A percentile compares a stretch with the other conserved stretches of the same genome.
Conservation (phyloP, 2,329 filamentous ascomycete species). For the Tolypocladium ophioglossoides region DNA sequence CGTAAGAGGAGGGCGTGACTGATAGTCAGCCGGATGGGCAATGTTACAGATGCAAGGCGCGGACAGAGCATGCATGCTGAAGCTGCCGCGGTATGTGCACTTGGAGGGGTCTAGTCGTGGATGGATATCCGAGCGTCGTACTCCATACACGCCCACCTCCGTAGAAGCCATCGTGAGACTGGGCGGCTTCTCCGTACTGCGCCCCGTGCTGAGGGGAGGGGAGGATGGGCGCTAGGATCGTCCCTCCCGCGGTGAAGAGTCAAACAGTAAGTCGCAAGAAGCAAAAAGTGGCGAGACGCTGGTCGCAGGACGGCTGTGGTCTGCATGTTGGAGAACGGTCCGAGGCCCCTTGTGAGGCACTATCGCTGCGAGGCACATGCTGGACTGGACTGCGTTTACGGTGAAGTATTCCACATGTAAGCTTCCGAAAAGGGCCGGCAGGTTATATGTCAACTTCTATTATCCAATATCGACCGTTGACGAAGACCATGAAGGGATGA, state of each 20-base stretch:
- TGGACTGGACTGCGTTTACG: not conserved
- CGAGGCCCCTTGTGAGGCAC: not conserved
- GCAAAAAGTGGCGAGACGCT: not conserved
- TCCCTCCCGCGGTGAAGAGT: not conserved
- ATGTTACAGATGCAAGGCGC: not conserved
- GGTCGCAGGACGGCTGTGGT: not conserved
- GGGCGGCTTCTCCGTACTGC: not conserved
- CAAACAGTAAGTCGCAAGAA: not conserved
- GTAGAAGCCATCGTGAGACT: not conserved
- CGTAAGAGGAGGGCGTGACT: not conserved
- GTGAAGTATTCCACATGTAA: not conserved
- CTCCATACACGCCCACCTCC: not conserved
- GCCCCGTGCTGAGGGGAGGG: not conserved
- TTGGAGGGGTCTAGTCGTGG: not conserved
- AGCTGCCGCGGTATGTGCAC: not conserved
- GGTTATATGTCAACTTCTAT: not conserved
- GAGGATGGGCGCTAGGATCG: not conserved
- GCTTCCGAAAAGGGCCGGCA: not conserved
- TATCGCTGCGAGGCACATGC: not conserved
- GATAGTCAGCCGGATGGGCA: not conserved
- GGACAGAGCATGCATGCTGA: not conserved
- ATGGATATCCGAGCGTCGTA: no score
- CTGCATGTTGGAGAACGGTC: not conserved
- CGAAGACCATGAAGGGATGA: not conserved
- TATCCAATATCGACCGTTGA: not conserved